Conservation (phyloP, 306 rosid genomes). For the Prunus armeniaca region DNA sequence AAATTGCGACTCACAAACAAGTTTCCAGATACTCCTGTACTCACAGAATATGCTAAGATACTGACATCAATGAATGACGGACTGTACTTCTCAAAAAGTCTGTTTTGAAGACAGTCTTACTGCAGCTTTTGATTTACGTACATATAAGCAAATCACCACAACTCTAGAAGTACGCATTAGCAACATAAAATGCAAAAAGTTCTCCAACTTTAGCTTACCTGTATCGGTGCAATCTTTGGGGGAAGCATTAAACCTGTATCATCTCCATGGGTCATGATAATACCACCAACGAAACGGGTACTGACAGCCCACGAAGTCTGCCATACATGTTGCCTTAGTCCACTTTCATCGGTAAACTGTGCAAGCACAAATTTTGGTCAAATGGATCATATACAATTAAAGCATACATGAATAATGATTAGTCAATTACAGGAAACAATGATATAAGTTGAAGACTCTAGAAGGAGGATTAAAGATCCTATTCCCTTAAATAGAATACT, state of each 20-base stretch:
- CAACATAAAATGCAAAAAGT: slow-evolving; percentile 3
- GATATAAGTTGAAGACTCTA: neutral
- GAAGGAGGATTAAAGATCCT: neutral
- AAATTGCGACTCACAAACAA: neutral
- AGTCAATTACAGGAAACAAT: neutral
- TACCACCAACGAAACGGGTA: slow-evolving; percentile 97
- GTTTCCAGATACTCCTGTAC: neutral
- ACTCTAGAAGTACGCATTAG: neutral
- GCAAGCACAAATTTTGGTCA: slow-evolving; percentile 35
- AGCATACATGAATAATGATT: neutral
- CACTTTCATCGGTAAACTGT: slow-evolving; percentile 90
- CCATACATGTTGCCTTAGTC: slow-evolving; percentile 82
- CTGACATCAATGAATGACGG: neutral
- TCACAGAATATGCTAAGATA: neutral
- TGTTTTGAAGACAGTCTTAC: neutral
- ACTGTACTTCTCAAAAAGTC: neutral
- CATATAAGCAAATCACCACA: neutral
- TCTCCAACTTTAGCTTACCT: slow-evolving; percentile 57
- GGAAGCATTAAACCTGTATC: slow-evolving; percentile 95
- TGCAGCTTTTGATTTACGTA: neutral
- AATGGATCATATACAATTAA: slow-evolving; percentile 18
- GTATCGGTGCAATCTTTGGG: slow-evolving; percentile 87
- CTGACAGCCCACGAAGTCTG: slow-evolving; percentile 99
- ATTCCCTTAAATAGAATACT: neutral
- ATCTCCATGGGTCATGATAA: slow-evolving; percentile 95